Evolutionary conservation across 352 stramenopile species (phyloP), one percentile per base, ranked within the genome.

Genomic region (Globisporangium orthogonon): DNA sequence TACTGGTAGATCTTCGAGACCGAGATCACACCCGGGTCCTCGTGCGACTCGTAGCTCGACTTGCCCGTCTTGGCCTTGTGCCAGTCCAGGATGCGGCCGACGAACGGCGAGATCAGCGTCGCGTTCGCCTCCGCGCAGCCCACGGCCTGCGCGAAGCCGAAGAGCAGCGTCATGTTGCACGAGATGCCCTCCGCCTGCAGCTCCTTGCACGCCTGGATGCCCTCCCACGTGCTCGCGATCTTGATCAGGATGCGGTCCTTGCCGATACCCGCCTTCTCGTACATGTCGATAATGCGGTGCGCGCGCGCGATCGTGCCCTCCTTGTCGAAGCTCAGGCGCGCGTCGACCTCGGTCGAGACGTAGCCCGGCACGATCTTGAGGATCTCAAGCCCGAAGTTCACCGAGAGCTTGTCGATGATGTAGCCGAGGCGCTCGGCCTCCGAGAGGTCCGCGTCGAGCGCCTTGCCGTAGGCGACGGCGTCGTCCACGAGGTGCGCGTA

Each of bases 81-180:
- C 95, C 96, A 99, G 81, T 99, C 97, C 17, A 98, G 73, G 69
- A 99, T 98, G 50, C 96, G 87, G 69, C 97, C 97, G 9, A 98
- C 94, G 65, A 98, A 98, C 60, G 75, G 97, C 71, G 85, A 98
- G 86, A 90, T 98, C n/a, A 99, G 76, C 39, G 95, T 98, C 7
- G 96, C 96, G 6, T 88, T 83, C 15, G 94, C 94, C 76, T 99
- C 94, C 5, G 97, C 97, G 66, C 92, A 79, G 73, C 95, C 70
- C 41, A 97, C 96, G 10, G 96, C 97, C 83, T 99, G 97, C 45
- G 95, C 77, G 55, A 99, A 97, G 52, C 89, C 95, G 75, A 99
- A 99, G 41, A 99, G 77, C 48, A 99, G 78, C 31, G 97, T 99
- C 74, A 99, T 95, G 79, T 99, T 99, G 74, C 96, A 99, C 60